Evolutionary conservation across 108 stramenopile species (phyloP).

Genomic region (Aurantiochytrium sp.): DNA sequence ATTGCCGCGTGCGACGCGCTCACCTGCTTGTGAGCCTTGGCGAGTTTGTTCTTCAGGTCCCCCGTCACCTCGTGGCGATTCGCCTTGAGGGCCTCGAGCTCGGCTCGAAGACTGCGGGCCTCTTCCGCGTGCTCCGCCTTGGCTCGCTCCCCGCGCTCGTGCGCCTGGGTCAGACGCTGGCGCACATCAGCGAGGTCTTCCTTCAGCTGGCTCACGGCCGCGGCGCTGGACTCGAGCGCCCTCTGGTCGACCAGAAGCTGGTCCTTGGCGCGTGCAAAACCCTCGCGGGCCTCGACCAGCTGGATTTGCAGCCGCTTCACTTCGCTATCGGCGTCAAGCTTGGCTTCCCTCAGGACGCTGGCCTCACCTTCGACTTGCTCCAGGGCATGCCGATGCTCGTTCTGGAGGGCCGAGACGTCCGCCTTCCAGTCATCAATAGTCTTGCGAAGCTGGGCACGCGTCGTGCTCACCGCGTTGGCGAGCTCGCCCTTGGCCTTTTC

Average conservation of each 20-base stretch:
- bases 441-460: background rate
- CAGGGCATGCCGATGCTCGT: background rate
- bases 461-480: background rate
- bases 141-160: background rate
- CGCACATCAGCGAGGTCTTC: background rate
- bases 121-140: background rate
- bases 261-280: background rate
- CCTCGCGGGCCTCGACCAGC: background rate
- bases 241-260: background rate
- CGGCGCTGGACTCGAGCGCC: background rate
- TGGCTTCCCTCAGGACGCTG: background rate
- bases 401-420: background rate
- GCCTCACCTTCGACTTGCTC: background rate
- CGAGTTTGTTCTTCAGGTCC: background rate
- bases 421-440: conserved; percentile 14
- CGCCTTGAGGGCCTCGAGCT: background rate
- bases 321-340: background rate
- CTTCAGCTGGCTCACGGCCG: background rate
- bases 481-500: background rate
- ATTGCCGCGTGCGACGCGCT: background rate
- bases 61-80: background rate
- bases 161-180: background rate
- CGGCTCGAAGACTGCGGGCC: background rate
- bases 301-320: background rate
- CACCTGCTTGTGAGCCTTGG: background rate